phyloP scores from a whole-genome alignment of 2,329 filamentous ascomycete genomes.

The Venturia asperata region DNA sequence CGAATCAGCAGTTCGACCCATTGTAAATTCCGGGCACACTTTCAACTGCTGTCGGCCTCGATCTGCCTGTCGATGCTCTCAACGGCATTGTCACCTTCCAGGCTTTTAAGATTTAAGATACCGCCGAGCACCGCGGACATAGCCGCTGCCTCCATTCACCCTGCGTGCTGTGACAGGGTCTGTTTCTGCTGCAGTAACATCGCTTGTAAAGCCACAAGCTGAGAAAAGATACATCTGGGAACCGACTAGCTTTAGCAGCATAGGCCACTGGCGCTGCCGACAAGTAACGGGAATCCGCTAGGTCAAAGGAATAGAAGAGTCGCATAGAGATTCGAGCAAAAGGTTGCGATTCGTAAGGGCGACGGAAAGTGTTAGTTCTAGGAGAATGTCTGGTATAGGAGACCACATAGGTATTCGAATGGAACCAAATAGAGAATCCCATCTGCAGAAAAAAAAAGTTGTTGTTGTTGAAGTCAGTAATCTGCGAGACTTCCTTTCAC shows the following conservation, averaged over 20 bases:
- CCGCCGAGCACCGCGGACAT: too few relatives aligned
- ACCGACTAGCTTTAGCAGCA: background rate
- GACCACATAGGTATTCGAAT: too few relatives aligned
- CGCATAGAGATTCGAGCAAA: background rate
- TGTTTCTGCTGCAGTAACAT: background rate
- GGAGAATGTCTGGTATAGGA: background rate
- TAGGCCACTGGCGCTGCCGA: background rate
- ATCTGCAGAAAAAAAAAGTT: too few relatives aligned
- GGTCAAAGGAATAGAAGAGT: too few relatives aligned
- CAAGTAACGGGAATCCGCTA: background rate
- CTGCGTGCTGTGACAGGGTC: background rate
- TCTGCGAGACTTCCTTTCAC: too few relatives aligned
- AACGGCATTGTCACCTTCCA: background rate
- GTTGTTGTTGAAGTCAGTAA: too few relatives aligned
- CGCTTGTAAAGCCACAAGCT: background rate
- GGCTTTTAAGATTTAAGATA: background rate
- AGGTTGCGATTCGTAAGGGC: background rate
- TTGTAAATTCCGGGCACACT: background rate
- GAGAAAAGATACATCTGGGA: background rate
- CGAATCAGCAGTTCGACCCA: background rate
- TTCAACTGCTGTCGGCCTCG: background rate
- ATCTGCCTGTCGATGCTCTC: background rate
- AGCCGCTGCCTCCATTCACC: too few relatives aligned
- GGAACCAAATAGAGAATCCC: too few relatives aligned
- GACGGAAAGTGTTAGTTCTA: background rate